phyloP scores from a whole-genome alignment of 73 alveolate species.

The Urostyla sp. region DNA sequence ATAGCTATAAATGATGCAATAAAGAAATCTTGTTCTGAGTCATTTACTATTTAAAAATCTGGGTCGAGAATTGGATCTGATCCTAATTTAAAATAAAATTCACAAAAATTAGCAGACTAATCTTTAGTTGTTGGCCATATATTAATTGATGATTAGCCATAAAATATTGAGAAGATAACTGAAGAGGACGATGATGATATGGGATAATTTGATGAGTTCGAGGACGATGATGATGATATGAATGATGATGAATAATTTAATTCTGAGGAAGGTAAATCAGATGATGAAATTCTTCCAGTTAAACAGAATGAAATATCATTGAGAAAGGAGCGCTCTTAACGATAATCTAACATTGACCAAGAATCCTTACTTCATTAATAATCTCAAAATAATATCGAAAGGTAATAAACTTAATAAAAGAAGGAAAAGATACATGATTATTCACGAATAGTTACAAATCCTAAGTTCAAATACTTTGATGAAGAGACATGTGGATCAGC shows the following conservation, averaged over 20 bases:
- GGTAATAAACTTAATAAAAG: background rate
- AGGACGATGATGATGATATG: constrained; percentile 15
- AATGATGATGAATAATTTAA: background rate
- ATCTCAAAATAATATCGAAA: background rate
- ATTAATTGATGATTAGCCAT: background rate
- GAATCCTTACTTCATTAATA: background rate
- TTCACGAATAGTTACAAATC: constrained; percentile 39
- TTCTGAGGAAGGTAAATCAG: background rate
- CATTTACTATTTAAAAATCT: no score
- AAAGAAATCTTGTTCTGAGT: no score
- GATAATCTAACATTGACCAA: background rate
- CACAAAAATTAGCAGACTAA: no score
- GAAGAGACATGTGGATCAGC: constrained; percentile 54
- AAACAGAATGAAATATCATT: background rate
- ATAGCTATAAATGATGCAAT: constrained; percentile 48
- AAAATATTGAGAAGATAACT: background rate
- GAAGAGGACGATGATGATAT: constrained; percentile 38
- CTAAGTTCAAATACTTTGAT: constrained; percentile 26
- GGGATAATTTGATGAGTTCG: constrained; percentile 27
- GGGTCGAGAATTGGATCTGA: no score
- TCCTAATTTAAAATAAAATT: no score
- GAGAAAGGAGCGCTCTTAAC: background rate
- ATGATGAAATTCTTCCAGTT: background rate
- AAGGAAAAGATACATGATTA: background rate
- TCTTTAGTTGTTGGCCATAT: background rate